Conservation (phyloP, 768 basidiomycete species). For the Amanita rubescens region DNA sequence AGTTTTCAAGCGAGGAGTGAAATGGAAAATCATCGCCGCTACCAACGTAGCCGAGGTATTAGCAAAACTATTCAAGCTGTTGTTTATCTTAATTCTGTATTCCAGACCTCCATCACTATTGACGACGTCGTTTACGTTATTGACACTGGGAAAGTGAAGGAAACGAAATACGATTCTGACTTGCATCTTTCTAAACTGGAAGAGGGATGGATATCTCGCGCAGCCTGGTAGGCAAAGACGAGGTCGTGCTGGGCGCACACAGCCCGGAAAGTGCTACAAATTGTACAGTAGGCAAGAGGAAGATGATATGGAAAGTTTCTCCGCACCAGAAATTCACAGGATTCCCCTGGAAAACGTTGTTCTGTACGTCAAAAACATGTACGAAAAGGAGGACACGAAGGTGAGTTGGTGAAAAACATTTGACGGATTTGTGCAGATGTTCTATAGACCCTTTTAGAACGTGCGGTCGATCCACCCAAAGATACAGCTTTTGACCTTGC, state of each 20-base stretch:
- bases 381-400: slow-evolving; percentile 72
- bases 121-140: slow-evolving; percentile 84
- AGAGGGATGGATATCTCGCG: slow-evolving; percentile 73
- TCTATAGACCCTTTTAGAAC: slow-evolving; percentile 52
- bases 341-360: slow-evolving; percentile 81
- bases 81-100: slow-evolving; percentile 1
- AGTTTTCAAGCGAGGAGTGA: slow-evolving; percentile 57
- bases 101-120: slow-evolving; percentile 82
- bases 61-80: slow-evolving; percentile 10
- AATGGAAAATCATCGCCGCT: slow-evolving; percentile 80
- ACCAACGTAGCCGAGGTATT: slow-evolving; percentile 87
- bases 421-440: background rate
- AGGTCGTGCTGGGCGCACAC: slow-evolving; percentile 86
- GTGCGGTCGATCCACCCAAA: slow-evolving; percentile 81
- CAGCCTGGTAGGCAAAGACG: slow-evolving; percentile 78
- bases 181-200: slow-evolving; percentile 67
- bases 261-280: slow-evolving; percentile 80
- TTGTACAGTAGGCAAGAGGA: slow-evolving; percentile 75
- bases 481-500: slow-evolving; percentile 70
- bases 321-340: slow-evolving; percentile 82
- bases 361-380: slow-evolving; percentile 74
- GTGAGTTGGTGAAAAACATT: slow-evolving; percentile 26
- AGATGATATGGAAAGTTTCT: slow-evolving; percentile 58
- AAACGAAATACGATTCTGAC: slow-evolving; percentile 66
- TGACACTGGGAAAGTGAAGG: slow-evolving; percentile 82